Evolutionary conservation across 371 early-diverging fungal species (phyloP).

Genomic region (Dentiscutata heterogama): DNA sequence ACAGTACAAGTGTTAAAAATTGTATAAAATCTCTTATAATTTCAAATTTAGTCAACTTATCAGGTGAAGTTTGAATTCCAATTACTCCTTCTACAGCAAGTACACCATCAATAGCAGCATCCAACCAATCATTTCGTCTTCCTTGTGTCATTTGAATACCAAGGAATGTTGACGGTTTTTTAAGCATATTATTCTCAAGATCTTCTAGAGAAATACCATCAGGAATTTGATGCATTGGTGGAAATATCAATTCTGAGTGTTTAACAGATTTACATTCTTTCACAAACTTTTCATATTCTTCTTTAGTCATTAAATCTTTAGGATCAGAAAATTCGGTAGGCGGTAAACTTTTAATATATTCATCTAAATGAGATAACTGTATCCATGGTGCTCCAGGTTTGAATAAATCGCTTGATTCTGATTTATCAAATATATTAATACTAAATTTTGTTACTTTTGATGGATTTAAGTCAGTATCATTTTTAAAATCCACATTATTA

Average conservation of each 20-base stretch:
- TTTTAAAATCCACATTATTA: no score
- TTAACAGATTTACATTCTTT: not conserved
- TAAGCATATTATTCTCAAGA: conserved; percentile 49
- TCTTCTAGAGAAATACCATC: conserved; percentile 51
- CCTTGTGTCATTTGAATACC: conserved; percentile 41
- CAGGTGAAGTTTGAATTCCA: conserved; percentile 40
- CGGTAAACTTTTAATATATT: conserved; percentile 35
- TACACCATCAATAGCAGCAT: conserved; percentile 52
- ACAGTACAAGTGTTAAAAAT: conserved; percentile 56
- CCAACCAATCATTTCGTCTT: conserved; percentile 46
- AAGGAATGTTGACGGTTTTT: conserved; percentile 44
- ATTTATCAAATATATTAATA: conserved; percentile 40
- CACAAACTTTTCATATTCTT: conserved; percentile 40
- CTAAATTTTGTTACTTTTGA: conserved; percentile 37
- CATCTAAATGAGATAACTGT: conserved; percentile 32
- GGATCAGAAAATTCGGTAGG: conserved; percentile 39
- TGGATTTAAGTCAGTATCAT: conserved; percentile 1
- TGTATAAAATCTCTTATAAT: conserved; percentile 64
- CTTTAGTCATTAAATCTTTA: conserved; percentile 37
- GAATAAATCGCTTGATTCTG: conserved; percentile 32
- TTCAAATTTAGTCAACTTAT: conserved; percentile 55
- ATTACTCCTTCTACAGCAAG: conserved; percentile 51
- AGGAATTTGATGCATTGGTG: conserved; percentile 51
- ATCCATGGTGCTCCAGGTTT: conserved; percentile 45
- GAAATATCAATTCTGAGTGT: conserved; percentile 48